Conservation (phyloP, 1,284 basidiomycete genomes). For the Coniophora puteana region DNA sequence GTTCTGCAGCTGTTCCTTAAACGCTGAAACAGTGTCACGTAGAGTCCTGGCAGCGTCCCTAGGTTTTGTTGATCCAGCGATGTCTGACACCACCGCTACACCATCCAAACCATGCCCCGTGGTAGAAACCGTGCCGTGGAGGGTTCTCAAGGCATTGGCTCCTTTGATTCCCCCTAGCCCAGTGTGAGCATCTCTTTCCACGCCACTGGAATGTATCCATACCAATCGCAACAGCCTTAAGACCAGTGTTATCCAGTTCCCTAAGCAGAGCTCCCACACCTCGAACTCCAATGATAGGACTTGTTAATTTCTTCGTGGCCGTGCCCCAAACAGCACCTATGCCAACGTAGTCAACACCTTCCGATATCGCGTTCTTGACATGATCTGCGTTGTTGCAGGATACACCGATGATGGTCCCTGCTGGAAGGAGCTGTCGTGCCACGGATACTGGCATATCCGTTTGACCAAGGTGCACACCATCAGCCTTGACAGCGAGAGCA, state of each 20-base stretch:
- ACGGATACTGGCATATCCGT: constrained; percentile 77
- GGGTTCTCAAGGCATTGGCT: constrained; percentile 65
- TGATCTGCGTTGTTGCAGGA: constrained; percentile 75
- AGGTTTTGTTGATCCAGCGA: constrained; percentile 71
- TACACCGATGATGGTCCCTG: constrained; percentile 75
- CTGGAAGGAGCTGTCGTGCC: constrained; percentile 71
- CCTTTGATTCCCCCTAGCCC: constrained; percentile 77
- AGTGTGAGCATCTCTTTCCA: constrained; percentile 1
- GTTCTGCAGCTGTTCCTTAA: constrained; percentile 22
- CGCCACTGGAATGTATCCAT: constrained; percentile 14
- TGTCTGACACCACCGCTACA: constrained; percentile 89
- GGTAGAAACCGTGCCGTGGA: constrained; percentile 67
- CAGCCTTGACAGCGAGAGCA: constrained; percentile 72
- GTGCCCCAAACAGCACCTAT: constrained; percentile 81
- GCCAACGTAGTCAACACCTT: constrained; percentile 82
- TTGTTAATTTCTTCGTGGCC: constrained; percentile 66
- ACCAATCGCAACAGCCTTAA: constrained; percentile 86
- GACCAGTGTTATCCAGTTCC: constrained; percentile 54
- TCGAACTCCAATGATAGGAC: constrained; percentile 55
- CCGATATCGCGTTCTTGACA: constrained; percentile 50
- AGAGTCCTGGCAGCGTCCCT: constrained; percentile 50
- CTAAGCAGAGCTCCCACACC: constrained; percentile 66
- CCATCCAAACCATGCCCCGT: constrained; percentile 66
- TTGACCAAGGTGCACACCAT: constrained; percentile 91
- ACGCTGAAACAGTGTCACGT: constrained; percentile 39